Base-by-base conservation (phyloP, 768 basidiomycete genomes). In the Filobasidium wieringae region DNA sequence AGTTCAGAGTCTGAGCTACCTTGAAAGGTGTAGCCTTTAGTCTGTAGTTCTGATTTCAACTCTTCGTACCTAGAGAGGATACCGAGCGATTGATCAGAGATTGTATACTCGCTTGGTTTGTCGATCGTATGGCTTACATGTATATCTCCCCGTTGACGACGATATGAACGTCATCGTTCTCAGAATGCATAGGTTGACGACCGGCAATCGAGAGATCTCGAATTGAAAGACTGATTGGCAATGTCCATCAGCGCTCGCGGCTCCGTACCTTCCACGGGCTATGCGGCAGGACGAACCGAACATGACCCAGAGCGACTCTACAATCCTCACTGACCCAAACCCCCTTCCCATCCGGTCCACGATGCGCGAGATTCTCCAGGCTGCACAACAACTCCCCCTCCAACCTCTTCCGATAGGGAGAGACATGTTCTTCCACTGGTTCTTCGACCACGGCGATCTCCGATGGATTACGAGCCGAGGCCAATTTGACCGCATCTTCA, bases 141-240 rank as follows among this genome's bases (percentile, higher is more conserved):
- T 69, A 69, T 27, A 69, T 54, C 60, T 69, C 66, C 40, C 69
- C 69, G 36, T 67, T 71, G 55, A 70, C 69, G 34, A 70, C 65
- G 9, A 66, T 66, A 51, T 65, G 64, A 1, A 70, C 57, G 1
- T 47, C 47, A 17, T 47, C 50, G 22, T 64, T 61, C 26, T 57
- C 32, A 7, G 68, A 65, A 33, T 63, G 62, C 26, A 70, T 56
- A 12, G 69, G 69, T 36, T 70, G 69, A 27, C 56, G 39, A 7
- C 68, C 65, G 1, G 61, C 51, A 7, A 64, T 47, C 6, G 66
- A 64, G 17, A 70, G 53, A 43, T 70, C 69, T 31, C 67, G 65
- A 60, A 70, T 70, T 4, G 67, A 64, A 1, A 70, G 53, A 43
- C 69, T 62, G 43, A 43, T 24, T 24, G n/a, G 36, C 11, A n/a